Evolutionary conservation across 208 protist genomes (phyloP).

Genomic region (Crithidia brevicula): DNA sequence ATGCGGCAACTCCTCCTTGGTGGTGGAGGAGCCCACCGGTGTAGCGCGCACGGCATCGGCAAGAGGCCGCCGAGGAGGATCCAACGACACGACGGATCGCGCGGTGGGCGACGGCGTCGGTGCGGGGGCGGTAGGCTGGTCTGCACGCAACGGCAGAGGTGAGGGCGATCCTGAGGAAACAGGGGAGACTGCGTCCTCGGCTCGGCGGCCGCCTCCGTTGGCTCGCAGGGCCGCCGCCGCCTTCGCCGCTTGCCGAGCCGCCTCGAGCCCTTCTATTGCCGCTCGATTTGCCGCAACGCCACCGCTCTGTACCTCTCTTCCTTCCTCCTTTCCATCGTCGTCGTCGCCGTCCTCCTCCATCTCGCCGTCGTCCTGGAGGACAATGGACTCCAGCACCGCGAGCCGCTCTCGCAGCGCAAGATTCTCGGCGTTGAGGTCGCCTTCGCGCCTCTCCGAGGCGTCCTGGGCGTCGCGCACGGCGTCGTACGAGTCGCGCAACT

Average conservation of each 20-base stretch:
- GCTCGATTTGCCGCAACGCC: background rate
- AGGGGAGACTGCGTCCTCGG: background rate
- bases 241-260: conserved; percentile 1
- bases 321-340: background rate
- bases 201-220: conserved; percentile 1
- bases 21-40: background rate
- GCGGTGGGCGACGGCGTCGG: background rate
- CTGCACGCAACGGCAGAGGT: background rate
- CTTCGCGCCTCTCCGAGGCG: conserved; percentile 54
- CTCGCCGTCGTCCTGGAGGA: conserved; percentile 55
- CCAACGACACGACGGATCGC: background rate
- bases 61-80: background rate
- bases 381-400: conserved; percentile 85
- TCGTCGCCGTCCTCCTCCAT: background rate
- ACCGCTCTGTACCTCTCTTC: background rate
- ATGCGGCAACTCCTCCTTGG: conserved; percentile 7
- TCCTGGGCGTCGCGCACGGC: conserved; percentile 44
- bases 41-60: background rate
- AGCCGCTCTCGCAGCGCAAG: conserved; percentile 81
- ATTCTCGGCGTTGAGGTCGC: conserved; percentile 89
- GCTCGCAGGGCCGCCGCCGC: conserved; percentile 5
- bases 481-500: conserved; percentile 85
- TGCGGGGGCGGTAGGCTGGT: background rate
- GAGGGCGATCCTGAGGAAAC: background rate
- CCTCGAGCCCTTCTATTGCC: background rate